A percentile compares a stretch with the other conserved stretches of the same genome.
Evolutionary conservation across 352 stramenopile genomes (phyloP).

Genomic region (Phytophthora pisi): DNA sequence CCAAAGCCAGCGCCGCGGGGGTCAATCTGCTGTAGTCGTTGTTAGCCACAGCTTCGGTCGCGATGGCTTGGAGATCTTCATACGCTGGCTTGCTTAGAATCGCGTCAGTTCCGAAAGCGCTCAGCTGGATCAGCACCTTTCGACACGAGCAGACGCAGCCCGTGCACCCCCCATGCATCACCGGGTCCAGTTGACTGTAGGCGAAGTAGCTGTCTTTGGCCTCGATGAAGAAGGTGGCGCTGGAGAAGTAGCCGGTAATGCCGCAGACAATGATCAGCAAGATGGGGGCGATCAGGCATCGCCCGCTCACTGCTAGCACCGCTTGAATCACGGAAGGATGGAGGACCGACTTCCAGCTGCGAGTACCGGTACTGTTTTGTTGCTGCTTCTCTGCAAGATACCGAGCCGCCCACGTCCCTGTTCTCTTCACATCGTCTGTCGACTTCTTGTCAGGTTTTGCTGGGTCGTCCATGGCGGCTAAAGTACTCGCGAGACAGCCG

Average conservation of each 20-base stretch:
- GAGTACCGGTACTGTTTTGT: conserved; percentile 1
- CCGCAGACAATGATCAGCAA: conserved; percentile 10
- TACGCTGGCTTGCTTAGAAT: conserved; percentile 28
- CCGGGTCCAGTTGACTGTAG: conserved; percentile 26
- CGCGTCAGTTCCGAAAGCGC: conserved; percentile 21
- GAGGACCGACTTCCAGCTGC: conserved; percentile 10
- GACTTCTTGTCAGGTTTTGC: neutral
- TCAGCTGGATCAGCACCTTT: conserved; percentile 30
- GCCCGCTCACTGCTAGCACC: conserved; percentile 11
- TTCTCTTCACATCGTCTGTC: neutral
- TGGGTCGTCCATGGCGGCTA: neutral
- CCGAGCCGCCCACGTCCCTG: conserved; percentile 4
- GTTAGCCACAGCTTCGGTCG: conserved; percentile 6
- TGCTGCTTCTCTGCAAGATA: conserved; percentile 16
- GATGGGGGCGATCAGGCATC: conserved; percentile 20
- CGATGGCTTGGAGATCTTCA: conserved; percentile 24
- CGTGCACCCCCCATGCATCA: conserved; percentile 24
- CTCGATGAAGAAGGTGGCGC: conserved; percentile 22
- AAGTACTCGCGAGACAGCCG: neutral
- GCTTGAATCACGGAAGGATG: conserved; percentile 20
- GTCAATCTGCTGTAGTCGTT: conserved; percentile 16
- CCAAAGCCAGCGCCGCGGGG: conserved; percentile 10
- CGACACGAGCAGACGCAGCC: conserved; percentile 23
- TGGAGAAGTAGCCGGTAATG: conserved; percentile 16
- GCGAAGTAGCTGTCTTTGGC: conserved; percentile 27